A percentile compares a stretch with the other conserved stretches of the same genome.
These are phyloP conservation scores for Gloeopeniophorella convolvens DNA, from an alignment of 768 basidiomycete species.

Conservation along the genomic window DNA sequence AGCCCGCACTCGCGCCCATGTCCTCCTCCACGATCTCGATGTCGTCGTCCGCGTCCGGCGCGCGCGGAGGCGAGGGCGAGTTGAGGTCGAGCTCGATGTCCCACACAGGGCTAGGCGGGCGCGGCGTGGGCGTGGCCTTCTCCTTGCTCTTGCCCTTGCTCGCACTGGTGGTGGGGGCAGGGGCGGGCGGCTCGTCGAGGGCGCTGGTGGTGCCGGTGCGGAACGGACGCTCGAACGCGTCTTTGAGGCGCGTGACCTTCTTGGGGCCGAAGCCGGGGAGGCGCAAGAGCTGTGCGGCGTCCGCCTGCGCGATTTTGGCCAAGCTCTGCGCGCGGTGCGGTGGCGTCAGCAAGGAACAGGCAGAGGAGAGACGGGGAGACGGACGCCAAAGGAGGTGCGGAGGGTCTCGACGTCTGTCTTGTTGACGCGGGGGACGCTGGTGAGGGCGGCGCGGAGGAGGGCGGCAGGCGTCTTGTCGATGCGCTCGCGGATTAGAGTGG, in stretches of 20 bases:
- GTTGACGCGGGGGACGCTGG: conserved; percentile 88
- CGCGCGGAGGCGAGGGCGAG: conserved; percentile 5
- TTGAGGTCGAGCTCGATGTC: conserved; percentile 62
- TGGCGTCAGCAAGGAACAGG: conserved; percentile 1
- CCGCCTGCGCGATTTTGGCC: conserved; percentile 67
- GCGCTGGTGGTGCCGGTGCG: conserved; percentile 55
- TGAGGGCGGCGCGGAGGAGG: conserved; percentile 74
- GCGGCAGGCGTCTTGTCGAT: conserved; percentile 84
- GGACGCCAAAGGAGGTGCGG: conserved; percentile 84
- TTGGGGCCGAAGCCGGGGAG: conserved; percentile 93
- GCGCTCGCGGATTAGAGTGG: conserved; percentile 91
- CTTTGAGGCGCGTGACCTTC: conserved; percentile 86
- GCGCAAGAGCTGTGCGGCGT: conserved; percentile 65
- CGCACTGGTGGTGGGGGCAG: background rate
- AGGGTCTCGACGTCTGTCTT: conserved; percentile 96
- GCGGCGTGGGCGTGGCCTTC: conserved; percentile 13
- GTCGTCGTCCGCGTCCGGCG: too few relatives aligned
- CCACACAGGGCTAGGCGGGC: conserved; percentile 54
- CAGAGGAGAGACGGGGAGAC: conserved; percentile 22
- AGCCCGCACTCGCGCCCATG: too few relatives aligned
- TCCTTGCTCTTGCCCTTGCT: conserved; percentile 23
- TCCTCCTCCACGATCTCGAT: too few relatives aligned
- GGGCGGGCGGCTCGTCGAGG: conserved; percentile 8
- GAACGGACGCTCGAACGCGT: conserved; percentile 88
- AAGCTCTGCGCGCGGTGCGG: conserved; percentile 56